Percentiles rank a stretch among this genome's conserved stretches.
These are phyloP conservation scores for Mortierella sp. DNA, from an alignment of 371 early-diverging fungal species.

Conservation along the genomic window DNA sequence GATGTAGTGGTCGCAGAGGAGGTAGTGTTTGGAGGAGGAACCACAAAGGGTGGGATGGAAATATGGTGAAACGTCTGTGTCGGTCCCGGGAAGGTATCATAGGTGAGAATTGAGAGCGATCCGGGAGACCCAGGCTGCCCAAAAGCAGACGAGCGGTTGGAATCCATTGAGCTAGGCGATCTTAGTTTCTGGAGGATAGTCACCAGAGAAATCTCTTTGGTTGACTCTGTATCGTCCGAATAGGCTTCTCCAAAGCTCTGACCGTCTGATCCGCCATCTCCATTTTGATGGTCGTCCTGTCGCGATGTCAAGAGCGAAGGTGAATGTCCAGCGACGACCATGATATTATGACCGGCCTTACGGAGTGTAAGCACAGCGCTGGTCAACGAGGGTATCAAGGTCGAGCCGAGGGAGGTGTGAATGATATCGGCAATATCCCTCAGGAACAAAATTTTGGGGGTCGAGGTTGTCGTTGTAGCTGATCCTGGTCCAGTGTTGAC, in stretches of 20 bases:
- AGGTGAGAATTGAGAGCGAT: conserved; percentile 25
- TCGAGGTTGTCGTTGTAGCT: conserved; percentile 9
- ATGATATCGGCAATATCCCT: conserved; percentile 66
- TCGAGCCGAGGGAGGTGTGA: conserved; percentile 56
- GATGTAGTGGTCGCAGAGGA: background rate
- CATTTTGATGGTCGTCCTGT: background rate
- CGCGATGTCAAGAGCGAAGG: conserved; percentile 39
- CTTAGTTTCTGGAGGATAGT: conserved; percentile 40
- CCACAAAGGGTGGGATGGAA: conserved; percentile 44
- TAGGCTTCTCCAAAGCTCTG: background rate
- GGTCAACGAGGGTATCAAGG: conserved; percentile 61
- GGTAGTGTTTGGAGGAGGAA: background rate
- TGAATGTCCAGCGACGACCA: conserved; percentile 64
- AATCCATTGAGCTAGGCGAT: conserved; percentile 6
- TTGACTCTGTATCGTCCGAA: conserved; percentile 13
- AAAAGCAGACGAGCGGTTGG: background rate
- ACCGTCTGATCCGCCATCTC: conserved; percentile 5
- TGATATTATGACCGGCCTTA: conserved; percentile 62
- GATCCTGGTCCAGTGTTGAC: background rate
- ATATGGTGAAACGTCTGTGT: conserved; percentile 47
- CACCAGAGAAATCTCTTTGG: conserved; percentile 15
- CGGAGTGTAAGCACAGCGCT: conserved; percentile 62
- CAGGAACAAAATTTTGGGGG: conserved; percentile 62
- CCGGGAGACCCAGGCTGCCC: background rate
- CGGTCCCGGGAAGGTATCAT: conserved; percentile 50